Conservation (phyloP, 2,329 filamentous ascomycete species). For the Colletotrichum limetticola region DNA sequence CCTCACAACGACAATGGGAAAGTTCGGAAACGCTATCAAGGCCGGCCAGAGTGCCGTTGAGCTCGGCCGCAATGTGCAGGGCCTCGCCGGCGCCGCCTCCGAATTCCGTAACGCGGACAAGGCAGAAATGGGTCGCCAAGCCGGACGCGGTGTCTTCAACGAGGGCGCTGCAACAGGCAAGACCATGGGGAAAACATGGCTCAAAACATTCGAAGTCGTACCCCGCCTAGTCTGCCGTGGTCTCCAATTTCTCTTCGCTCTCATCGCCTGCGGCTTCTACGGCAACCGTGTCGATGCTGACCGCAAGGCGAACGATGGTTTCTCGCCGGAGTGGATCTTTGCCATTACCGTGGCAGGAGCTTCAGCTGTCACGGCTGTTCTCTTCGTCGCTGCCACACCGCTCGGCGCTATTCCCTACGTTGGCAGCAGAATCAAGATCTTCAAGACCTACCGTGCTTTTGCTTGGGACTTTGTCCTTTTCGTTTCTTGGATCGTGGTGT, state of each 20-base stretch:
- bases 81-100: slow-evolving; percentile 41
- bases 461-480: slow-evolving; percentile 56
- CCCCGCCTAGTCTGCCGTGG: slow-evolving; percentile 67
- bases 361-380: slow-evolving; percentile 61
- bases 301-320: slow-evolving; percentile 46
- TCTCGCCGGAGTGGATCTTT: slow-evolving; percentile 70
- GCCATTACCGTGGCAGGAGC: slow-evolving; percentile 69
- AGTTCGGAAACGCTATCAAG: slow-evolving; percentile 44
- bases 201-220: slow-evolving; percentile 58
- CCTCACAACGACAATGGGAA: slow-evolving; percentile 41
- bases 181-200: slow-evolving; percentile 54
- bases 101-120: slow-evolving; percentile 47
- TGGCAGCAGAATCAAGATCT: slow-evolving; percentile 45
- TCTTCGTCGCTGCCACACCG: slow-evolving; percentile 52
- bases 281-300: slow-evolving; percentile 67
- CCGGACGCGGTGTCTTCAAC: slow-evolving; percentile 46
- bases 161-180: slow-evolving; percentile 51
- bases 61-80: slow-evolving; percentile 43
- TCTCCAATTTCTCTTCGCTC: slow-evolving; percentile 75
- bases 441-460: slow-evolving; percentile 56
- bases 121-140: slow-evolving; percentile 39
- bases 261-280: slow-evolving; percentile 77
- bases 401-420: slow-evolving; percentile 46
- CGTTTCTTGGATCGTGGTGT: slow-evolving; percentile 71
- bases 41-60: slow-evolving; percentile 47